These are phyloP conservation scores for Quercus suber DNA, from an alignment of 306 rosid species.

Conservation along the genomic window DNA sequence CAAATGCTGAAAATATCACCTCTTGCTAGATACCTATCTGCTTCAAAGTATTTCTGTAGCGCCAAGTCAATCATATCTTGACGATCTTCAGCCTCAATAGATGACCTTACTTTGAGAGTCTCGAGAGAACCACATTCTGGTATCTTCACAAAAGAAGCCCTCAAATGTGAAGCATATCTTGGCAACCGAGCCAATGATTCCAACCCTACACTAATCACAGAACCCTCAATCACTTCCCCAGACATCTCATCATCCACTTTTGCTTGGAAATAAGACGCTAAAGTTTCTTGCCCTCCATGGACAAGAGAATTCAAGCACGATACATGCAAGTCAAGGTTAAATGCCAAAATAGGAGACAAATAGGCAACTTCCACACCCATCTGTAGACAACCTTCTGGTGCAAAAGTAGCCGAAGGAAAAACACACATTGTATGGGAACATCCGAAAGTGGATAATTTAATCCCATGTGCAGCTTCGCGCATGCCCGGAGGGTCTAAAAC, in stretches of 20 bases:
- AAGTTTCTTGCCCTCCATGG: conserved; percentile 46
- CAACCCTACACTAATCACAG: conserved; percentile 44
- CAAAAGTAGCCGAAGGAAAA: conserved; percentile 63
- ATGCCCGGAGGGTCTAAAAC: conserved; percentile 71
- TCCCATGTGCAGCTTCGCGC: conserved; percentile 3
- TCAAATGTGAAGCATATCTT: conserved; percentile 68
- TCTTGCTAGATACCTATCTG: conserved; percentile 69
- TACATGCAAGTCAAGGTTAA: conserved; percentile 76
- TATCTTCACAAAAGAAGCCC: conserved; percentile 82
- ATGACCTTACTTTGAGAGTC: conserved; percentile 57
- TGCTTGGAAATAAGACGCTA: conserved; percentile 63
- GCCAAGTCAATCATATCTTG: conserved; percentile 81
- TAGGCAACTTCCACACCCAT: conserved; percentile 51
- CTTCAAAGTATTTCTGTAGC: conserved; percentile 71
- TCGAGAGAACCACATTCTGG: conserved; percentile 77
- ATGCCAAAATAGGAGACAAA: conserved; percentile 75
- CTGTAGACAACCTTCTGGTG: conserved; percentile 20
- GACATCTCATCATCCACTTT: conserved; percentile 33
- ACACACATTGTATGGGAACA: conserved; percentile 50
- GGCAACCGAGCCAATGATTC: conserved; percentile 51
- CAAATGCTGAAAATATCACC: conserved; percentile 71
- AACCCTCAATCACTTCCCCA: conserved; percentile 28
- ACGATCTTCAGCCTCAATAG: conserved; percentile 62
- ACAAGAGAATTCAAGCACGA: conserved; percentile 70
- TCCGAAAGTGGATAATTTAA: conserved; percentile 26